These are phyloP conservation scores for Leishmania aethiopica DNA, from an alignment of 208 protist genomes.

Conservation along the genomic window DNA sequence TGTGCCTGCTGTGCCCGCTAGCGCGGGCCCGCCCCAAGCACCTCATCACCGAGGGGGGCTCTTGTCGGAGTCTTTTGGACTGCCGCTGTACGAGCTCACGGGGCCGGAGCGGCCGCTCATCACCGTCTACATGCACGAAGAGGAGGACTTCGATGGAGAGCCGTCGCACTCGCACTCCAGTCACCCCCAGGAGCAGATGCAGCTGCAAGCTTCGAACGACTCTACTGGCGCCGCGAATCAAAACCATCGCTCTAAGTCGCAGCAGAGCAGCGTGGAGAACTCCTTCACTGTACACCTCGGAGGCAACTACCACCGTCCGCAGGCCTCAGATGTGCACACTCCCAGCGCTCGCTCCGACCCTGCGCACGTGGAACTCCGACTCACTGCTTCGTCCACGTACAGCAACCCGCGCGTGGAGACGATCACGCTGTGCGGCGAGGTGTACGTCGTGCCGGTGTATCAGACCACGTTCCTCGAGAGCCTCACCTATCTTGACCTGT, in stretches of 20 bases:
- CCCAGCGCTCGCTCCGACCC: neutral
- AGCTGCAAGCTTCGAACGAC: neutral
- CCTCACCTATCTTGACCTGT: slow-evolving; percentile 57
- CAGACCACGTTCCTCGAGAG: slow-evolving; percentile 46
- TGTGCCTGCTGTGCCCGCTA: neutral
- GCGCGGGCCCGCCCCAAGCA: neutral
- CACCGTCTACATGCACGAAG: slow-evolving; percentile 13
- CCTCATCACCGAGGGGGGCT: slow-evolving; percentile 1
- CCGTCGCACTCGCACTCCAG: neutral
- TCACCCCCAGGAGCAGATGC: neutral
- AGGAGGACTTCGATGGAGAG: neutral
- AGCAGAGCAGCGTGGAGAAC: neutral
- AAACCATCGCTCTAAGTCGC: too few species aligned
- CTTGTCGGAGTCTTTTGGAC: slow-evolving; percentile 1
- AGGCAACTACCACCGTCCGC: neutral
- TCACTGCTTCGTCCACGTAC: slow-evolving; percentile 32
- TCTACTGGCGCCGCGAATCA: neutral
- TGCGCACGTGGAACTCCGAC: neutral
- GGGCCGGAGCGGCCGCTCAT: slow-evolving; percentile 12
- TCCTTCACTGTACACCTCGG: slow-evolving; percentile 3
- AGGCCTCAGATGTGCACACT: neutral
- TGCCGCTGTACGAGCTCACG: slow-evolving; percentile 6
- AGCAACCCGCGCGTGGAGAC: slow-evolving; percentile 41
- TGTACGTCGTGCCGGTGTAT: slow-evolving; percentile 61
- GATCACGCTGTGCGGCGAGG: slow-evolving; percentile 54